Evolutionary conservation across 2,329 filamentous ascomycete species (phyloP), one percentile per base, ranked within the genome.

Genomic region (Neopestalotiopsis sp.): DNA sequence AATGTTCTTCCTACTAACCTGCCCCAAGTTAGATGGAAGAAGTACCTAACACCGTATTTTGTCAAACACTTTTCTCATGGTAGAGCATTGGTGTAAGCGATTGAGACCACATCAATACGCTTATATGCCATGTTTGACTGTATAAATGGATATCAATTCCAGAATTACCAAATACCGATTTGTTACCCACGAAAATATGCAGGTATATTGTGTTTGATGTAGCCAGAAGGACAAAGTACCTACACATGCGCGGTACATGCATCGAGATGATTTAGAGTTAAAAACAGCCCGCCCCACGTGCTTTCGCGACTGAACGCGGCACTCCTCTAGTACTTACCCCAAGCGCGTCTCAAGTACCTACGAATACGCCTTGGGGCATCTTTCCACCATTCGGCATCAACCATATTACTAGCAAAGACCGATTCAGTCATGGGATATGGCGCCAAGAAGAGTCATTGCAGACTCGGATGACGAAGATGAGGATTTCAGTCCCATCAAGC

Each of bases 381-480:
- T 13, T 53, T 53, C 20, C 5, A n/a, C 20, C 7, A 10, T 30
- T 30, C 28, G 12, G 24, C 57, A 30, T 28, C 4, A 34, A 24
- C 10, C n/a, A 59, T 24, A 24, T 20, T 14, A 24, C 12, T 14
- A 62, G 20, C 6, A 40, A 12, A 5, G 17, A 3, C 59, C 13
- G n/a, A 2, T n/a, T 17, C 20, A 13, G 34, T 58, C n/a, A 57
- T 40, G 28, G 9, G 59, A 7, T 2, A 79, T 79, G 78, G 71
- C 72, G 62, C 70, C 66, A 45, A 75, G 73, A 28, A 75, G 70
- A 42, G 74, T 79, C 42, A 75, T 80, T 66, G 78, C 77, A 28
- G 78, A 80, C 69, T 80, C 78, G 7, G 78, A 80, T 64, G 78
- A 79, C 65, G 76, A 78, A 61, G 76, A 77, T 45, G 74, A 72